Conservation (phyloP, 768 basidiomycete genomes). For the Cubamyces lactineus region DNA sequence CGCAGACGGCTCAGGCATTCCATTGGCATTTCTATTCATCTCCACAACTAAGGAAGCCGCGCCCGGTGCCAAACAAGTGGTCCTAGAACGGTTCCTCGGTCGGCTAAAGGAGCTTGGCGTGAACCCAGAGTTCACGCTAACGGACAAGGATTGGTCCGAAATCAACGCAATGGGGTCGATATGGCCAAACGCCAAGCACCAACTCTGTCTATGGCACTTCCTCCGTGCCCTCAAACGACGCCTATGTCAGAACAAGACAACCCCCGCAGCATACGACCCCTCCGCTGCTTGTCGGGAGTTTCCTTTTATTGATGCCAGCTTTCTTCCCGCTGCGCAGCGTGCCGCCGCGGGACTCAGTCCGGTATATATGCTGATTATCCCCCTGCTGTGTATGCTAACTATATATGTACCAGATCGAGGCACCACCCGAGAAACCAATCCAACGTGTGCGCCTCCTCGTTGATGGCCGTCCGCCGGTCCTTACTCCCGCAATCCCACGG, state of each 20-base stretch:
- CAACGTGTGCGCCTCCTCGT: slow-evolving; percentile 2
- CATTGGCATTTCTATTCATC: slow-evolving; percentile 36
- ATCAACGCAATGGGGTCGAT: slow-evolving; percentile 37
- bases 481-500: background rate
- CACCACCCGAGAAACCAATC: slow-evolving; percentile 2
- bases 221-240: slow-evolving; percentile 37
- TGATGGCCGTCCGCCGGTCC: slow-evolving; percentile 7
- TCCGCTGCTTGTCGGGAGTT: background rate
- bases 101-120: slow-evolving; percentile 33
- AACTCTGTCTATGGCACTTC: slow-evolving; percentile 44
- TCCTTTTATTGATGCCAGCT: background rate
- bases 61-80: slow-evolving; percentile 33
- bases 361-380: background rate
- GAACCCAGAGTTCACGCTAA: slow-evolving; percentile 30
- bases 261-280: background rate
- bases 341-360: background rate
- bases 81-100: slow-evolving; percentile 31
- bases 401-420: background rate
- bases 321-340: background rate
- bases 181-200: slow-evolving; percentile 41
- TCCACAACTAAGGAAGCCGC: slow-evolving; percentile 18
- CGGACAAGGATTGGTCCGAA: slow-evolving; percentile 41
- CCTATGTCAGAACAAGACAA: background rate
- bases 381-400: background rate
- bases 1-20: slow-evolving; percentile 37